A percentile compares a stretch with the other conserved stretches of the same genome.
Conservation (phyloP, 108 stramenopile genomes). For the Cyclotella choctawhatcheeana region DNA sequence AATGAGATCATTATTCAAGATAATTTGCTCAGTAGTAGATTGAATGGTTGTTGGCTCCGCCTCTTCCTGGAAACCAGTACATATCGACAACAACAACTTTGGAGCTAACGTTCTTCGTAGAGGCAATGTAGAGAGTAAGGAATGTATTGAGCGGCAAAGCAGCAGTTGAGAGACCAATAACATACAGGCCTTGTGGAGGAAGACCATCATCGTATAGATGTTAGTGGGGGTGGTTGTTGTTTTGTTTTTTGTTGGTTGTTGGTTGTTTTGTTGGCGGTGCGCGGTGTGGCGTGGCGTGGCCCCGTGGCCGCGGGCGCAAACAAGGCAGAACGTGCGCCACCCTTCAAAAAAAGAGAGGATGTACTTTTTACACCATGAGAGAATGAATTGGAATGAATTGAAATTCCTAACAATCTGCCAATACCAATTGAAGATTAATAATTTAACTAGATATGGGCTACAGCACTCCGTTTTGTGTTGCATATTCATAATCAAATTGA, state of each 20-base stretch:
- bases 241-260: background rate
- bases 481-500: conserved; percentile 46
- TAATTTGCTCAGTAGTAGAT: conserved; percentile 2
- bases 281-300: no score
- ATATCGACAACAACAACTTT: background rate
- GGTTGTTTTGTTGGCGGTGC: no score
- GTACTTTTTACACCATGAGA: no score
- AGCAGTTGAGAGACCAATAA: background rate
- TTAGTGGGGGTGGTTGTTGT: background rate
- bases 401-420: no score
- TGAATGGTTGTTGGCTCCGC: background rate
- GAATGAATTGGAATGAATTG: no score
- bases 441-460: no score
- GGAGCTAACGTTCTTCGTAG: background rate
- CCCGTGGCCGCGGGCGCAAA: no score
- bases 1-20: conserved; percentile 8
- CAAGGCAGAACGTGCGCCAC: no score
- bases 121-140: background rate
- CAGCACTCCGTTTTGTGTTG: conserved; percentile 16
- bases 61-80: background rate
- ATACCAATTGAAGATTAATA: no score
- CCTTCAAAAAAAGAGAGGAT: no score
- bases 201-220: background rate
- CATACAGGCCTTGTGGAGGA: background rate
- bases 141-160: background rate